A percentile compares a stretch with the other conserved stretches of the same genome.
Evolutionary conservation across 1,284 basidiomycete species (phyloP).

Genomic region (Tremellales sp.): DNA sequence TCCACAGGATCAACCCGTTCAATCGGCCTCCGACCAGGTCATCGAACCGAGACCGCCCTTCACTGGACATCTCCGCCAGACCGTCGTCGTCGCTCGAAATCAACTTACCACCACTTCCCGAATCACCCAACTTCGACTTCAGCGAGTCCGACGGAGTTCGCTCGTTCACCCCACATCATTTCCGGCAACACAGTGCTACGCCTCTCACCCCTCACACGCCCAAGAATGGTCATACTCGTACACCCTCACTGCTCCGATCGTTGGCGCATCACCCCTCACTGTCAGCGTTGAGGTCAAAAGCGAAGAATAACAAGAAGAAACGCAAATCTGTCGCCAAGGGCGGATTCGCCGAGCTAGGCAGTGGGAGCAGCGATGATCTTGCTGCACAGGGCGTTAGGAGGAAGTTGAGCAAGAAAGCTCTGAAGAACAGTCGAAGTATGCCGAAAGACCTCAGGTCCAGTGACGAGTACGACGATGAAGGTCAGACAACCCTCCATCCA

Average conservation of each 20-base stretch:
- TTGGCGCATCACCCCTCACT: conserved; percentile 34
- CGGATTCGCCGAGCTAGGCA: conserved; percentile 1
- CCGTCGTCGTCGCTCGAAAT: conserved; percentile 15
- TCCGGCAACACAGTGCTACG: neutral
- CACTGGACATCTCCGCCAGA: conserved; percentile 1
- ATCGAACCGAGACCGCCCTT: conserved; percentile 8
- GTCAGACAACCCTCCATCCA: neutral
- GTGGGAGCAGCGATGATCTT: neutral
- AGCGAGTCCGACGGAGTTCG: neutral
- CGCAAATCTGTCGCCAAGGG: neutral
- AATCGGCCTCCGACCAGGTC: neutral
- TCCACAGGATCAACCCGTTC: conserved; percentile 19
- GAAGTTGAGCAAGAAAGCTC: conserved; percentile 8
- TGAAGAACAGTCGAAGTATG: conserved; percentile 15
- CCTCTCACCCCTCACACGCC: neutral
- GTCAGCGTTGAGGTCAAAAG: conserved; percentile 22
- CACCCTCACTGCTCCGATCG: conserved; percentile 28
- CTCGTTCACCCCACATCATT: neutral
- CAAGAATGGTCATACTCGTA: conserved; percentile 9
- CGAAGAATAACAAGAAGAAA: conserved; percentile 6
- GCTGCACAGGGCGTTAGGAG: neutral
- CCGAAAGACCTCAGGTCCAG: conserved; percentile 16
- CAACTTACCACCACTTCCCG: neutral
- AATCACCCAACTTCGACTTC: neutral
- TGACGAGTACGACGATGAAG: too few species aligned